Evolutionary conservation across 768 basidiomycete genomes (phyloP), one percentile per base, ranked within the genome.

Genomic region (Pholiota microspora): DNA sequence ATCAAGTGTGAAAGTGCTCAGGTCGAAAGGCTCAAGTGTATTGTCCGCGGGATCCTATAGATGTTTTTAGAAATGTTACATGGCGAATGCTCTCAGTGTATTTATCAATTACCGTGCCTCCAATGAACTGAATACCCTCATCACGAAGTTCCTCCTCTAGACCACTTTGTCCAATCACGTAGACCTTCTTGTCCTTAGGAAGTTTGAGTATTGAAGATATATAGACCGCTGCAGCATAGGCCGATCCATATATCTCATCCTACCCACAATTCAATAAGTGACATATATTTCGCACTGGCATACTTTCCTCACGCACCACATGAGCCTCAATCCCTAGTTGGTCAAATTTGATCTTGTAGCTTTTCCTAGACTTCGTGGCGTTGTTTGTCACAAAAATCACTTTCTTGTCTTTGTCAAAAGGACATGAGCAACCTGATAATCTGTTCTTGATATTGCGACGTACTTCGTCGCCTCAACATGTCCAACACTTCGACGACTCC

Each of bases 241-340:
- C 96, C 5, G 96, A 98, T 49, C 95, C 93, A 62, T 92, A 98
- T 51, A 98, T 92, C 68, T 98, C 97, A 56, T 97, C 92, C 96
- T 98, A 32, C 13, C 16, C 46, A 46, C 21, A 27, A 42, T 49
- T 50, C 21, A 51, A 50, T 50, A 31, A 51, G 3, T 38, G 50
- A 3, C 13, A 24, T 38, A 49, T 46, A 25, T 25, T 36, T 55
- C 34, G 46, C 44, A 25, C 18, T 32, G 51, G 32, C n/a, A 27
- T 45, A 18, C 53, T 55, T 54, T 53, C 25, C 51, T 51, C 42
- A 73, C 90, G 71, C 71, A 97, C 96, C 64, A 89, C 86, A 66
- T 86, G 78, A 29, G 86, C 92, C 67, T 93, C 78, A 31, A 98
- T 79, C 35, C 91, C 94, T 49, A 98, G 81, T 64, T 85, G 78